Conservation (phyloP, 352 stramenopile genomes). For the Globisporangium abappressorium region DNA sequence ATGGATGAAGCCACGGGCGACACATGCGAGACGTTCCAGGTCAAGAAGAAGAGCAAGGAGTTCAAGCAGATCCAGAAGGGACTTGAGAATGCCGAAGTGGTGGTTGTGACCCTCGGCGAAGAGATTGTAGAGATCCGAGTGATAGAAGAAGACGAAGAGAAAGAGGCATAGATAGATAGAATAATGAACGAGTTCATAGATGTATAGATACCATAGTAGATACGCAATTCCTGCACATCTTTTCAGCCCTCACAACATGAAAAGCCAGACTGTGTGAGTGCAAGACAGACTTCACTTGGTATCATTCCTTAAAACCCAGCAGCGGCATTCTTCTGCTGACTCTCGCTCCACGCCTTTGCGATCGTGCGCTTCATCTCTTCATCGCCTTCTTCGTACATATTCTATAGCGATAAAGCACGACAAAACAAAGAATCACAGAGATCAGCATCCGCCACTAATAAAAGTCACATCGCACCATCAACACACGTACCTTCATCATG, state of each 20-base stretch:
- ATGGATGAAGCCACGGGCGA: slow-evolving; percentile 66
- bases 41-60: slow-evolving; percentile 63
- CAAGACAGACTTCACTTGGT: background rate
- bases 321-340: slow-evolving; percentile 61
- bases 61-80: slow-evolving; percentile 71
- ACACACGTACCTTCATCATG: slow-evolving; percentile 80
- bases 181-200: background rate
- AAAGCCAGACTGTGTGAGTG: background rate
- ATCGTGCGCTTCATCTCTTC: slow-evolving; percentile 90
- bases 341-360: slow-evolving; percentile 86
- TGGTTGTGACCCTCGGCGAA: slow-evolving; percentile 50
- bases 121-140: slow-evolving; percentile 48
- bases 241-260: background rate
- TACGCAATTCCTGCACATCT: background rate
- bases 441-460: background rate
- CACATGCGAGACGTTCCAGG: slow-evolving; percentile 62
- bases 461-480: background rate
- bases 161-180: slow-evolving; percentile 14
- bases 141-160: slow-evolving; percentile 20
- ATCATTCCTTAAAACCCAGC: slow-evolving; percentile 7
- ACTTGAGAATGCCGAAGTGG: slow-evolving; percentile 54
- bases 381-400: slow-evolving; percentile 89
- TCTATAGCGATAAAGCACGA: slow-evolving; percentile 24
- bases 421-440: background rate
- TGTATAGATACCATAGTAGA: background rate